A percentile compares a stretch with the other conserved stretches of the same genome.
These are phyloP conservation scores for Pholiota conissans DNA, from an alignment of 768 basidiomycete species.

Conservation along the genomic window DNA sequence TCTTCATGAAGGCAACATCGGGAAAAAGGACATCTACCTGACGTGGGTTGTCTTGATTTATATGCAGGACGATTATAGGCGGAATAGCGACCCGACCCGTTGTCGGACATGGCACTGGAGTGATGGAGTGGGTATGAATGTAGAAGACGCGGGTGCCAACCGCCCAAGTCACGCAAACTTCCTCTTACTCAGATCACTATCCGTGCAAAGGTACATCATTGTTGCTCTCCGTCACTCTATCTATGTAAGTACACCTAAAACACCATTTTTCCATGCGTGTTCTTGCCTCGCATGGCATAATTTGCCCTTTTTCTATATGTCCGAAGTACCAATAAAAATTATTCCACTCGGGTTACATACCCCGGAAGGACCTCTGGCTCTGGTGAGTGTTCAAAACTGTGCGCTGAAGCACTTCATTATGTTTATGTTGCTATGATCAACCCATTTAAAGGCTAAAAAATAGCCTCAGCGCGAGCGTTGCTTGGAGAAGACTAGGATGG, in stretches of 20 bases:
- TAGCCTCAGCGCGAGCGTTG: no score
- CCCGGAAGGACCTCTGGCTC: neutral
- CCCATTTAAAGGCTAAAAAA: no score
- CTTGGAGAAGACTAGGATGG: no score
- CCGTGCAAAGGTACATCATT: neutral
- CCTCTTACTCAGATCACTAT: neutral
- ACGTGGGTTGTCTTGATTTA: constrained; percentile 17
- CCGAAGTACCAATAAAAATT: neutral
- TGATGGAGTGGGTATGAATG: constrained; percentile 7
- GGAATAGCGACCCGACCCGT: constrained; percentile 3
- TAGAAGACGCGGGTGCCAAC: neutral
- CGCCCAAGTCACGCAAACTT: neutral
- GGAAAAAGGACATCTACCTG: constrained; percentile 16
- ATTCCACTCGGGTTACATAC: neutral
- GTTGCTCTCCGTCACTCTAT: neutral
- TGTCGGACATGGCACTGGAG: constrained; percentile 18
- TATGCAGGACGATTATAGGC: constrained; percentile 14
- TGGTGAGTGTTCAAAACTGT: no score
- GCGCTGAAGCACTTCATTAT: no score
- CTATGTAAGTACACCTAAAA: neutral
- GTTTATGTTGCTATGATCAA: no score
- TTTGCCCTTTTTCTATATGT: neutral
- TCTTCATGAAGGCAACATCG: constrained; percentile 27
- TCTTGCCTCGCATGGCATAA: neutral
- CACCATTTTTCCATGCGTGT: neutral